phyloP scores from a whole-genome alignment of 306 rosid species.

The Crotalaria pallida region DNA sequence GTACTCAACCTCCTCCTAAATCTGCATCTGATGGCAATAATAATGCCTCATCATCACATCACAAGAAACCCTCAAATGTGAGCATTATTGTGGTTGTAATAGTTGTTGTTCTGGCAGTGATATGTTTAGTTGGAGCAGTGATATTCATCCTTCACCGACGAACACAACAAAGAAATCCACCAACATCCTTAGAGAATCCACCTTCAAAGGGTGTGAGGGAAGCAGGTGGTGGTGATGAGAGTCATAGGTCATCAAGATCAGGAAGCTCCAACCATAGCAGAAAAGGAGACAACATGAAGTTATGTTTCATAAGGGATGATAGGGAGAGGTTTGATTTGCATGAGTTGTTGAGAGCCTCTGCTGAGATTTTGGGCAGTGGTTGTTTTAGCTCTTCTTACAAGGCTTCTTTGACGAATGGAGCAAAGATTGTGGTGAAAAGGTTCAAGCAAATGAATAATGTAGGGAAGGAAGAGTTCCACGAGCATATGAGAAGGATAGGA shows the following conservation, averaged over 20 bases:
- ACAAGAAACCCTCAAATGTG: conserved; percentile 21
- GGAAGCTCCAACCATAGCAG: conserved; percentile 24
- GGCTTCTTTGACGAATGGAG: conserved; percentile 57
- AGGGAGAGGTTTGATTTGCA: conserved; percentile 63
- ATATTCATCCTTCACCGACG: conserved; percentile 37
- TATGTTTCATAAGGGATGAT: conserved; percentile 57
- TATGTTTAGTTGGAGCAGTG: conserved; percentile 29
- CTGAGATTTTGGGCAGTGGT: conserved; percentile 89
- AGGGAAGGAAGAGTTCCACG: conserved; percentile 76
- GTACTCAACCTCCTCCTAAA: no score
- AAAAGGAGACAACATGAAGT: conserved; percentile 43
- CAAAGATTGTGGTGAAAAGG: conserved; percentile 77
- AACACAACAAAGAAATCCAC: neutral
- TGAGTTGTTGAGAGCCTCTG: conserved; percentile 79
- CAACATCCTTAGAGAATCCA: conserved; percentile 35
- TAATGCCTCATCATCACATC: neutral
- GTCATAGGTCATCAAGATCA: conserved; percentile 24
- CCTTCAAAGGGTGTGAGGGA: conserved; percentile 18
- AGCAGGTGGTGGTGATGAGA: neutral
- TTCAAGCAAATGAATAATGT: conserved; percentile 87
- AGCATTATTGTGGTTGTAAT: conserved; percentile 36
- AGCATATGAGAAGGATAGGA: conserved; percentile 83
- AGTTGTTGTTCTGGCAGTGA: conserved; percentile 38
- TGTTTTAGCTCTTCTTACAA: conserved; percentile 81
- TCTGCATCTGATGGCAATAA: no score